A percentile compares a stretch with the other conserved stretches of the same genome.
Conservation (phyloP, 345 rosid species). For the Noccaea bulbosa region DNA sequence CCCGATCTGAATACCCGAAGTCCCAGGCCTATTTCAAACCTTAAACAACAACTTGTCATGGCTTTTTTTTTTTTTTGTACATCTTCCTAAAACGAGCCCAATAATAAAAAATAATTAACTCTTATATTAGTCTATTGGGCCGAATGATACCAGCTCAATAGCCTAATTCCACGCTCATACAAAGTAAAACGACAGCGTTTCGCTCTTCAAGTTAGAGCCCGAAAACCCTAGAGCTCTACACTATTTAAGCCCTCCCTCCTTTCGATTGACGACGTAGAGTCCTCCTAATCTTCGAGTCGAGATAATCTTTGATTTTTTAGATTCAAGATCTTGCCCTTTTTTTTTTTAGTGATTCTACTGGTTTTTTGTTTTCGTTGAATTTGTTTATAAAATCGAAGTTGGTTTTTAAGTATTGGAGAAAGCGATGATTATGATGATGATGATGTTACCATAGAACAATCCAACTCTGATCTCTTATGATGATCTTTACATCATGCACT, state of each 20-base stretch:
- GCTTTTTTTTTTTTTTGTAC: not conserved
- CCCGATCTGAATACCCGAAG: too few relatives aligned
- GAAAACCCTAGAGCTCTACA: constrained; percentile 33
- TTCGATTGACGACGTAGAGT: too few relatives aligned
- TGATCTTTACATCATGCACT: constrained; percentile 45
- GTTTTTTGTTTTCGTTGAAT: not conserved
- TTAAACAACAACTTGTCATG: too few relatives aligned
- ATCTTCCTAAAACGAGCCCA: not conserved
- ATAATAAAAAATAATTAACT: not conserved
- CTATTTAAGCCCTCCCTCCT: constrained; percentile 6
- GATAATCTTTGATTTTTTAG: too few relatives aligned
- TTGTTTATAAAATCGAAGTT: not conserved
- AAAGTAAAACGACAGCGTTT: not conserved
- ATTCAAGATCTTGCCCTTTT: not conserved
- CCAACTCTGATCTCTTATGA: constrained; percentile 42
- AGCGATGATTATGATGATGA: constrained; percentile 44
- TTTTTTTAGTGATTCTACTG: not conserved
- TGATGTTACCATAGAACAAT: constrained; percentile 44
- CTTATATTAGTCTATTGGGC: constrained; percentile 19
- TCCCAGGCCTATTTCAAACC: too few relatives aligned
- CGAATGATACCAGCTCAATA: constrained; percentile 16
- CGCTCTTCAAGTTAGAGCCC: not conserved
- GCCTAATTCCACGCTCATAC: not conserved
- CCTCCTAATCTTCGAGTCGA: too few relatives aligned
- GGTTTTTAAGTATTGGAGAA: not conserved